Evolutionary conservation across 441 rosid genomes (phyloP), one percentile per base, ranked within the genome.

Genomic region (Bruguiera hainesii): DNA sequence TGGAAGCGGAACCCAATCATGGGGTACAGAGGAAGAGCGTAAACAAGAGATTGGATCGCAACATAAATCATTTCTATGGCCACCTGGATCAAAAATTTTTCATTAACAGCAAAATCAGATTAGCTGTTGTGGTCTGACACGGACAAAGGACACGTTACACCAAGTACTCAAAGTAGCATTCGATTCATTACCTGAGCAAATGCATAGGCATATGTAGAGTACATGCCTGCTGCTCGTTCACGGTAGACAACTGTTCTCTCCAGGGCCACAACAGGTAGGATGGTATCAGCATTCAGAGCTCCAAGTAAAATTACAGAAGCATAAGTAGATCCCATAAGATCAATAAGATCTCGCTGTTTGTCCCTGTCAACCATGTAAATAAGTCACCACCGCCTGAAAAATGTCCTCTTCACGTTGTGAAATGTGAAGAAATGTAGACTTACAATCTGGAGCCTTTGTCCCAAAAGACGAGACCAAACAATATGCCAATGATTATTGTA

Each of bases 391-490:
- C 16, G 9, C 48, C 18, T 3, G 48, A 13, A 42, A 35, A 42
- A 42, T 13, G 48, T 42, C 48, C 2, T 39, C 48, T 39, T 39
- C 48, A 11, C 48, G 13, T 11, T 10, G 48, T 39, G 15, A 3
- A 39, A 10, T 39, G 48, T 13, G 16, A 39, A 42, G 48, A 42
- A 51, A n/a, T 51, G 21, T 7, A 21, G 26, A 52, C 26, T 7
- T n/a, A 52, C 56, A 52, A 2, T 52, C 25, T 20, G 66, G 80
- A 65, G 60, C 88, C 89, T 28, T 86, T 80, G 72, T 83, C 78
- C 94, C 89, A 86, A 71, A 80, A 88, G 72, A 88, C 72, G 18
- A 91, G 67, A 56, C 91, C 91, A 49, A 86, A 88, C 81, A 84
- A 64, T 59, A 86, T 69, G 13, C 83, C 88, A 15, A 83, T 84